These are phyloP conservation scores for Globisporangium splendens DNA, from an alignment of 352 stramenopile species.

Conservation along the genomic window DNA sequence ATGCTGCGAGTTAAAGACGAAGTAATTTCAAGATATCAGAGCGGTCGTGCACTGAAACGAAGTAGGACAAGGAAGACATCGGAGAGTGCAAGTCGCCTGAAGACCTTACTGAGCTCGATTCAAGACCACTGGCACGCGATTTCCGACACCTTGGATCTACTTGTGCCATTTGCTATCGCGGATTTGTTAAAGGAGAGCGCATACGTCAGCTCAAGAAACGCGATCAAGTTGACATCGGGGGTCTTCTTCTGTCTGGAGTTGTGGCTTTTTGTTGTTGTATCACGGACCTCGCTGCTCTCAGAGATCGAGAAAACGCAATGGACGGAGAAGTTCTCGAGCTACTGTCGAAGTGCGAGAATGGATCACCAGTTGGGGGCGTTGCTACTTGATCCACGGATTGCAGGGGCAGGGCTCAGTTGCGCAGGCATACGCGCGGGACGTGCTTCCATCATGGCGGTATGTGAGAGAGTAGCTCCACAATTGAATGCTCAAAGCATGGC, in stretches of 20 bases:
- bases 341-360: not conserved
- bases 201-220: not conserved
- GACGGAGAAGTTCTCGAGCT: constrained; percentile 4
- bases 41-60: not conserved
- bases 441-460: constrained; percentile 3
- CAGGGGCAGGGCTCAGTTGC: constrained; percentile 10
- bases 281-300: constrained; percentile 2
- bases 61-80: not conserved
- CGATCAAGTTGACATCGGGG: constrained; percentile 8
- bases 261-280: constrained; percentile 9
- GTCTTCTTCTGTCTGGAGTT: constrained; percentile 12
- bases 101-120: constrained; percentile 1
- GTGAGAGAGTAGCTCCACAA: not conserved
- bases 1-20: constrained; percentile 4
- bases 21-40: constrained; percentile 1
- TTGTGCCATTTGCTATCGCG: constrained; percentile 5
- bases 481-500: not conserved
- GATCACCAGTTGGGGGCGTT: constrained; percentile 14
- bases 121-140: constrained; percentile 2
- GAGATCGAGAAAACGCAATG: not conserved
- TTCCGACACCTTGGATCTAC: not conserved
- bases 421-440: constrained; percentile 1
- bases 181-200: constrained; percentile 6
- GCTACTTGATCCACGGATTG: constrained; percentile 15
- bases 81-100: not conserved